phyloP scores from a whole-genome alignment of 345 rosid genomes.

The Eucalyptus microcorys region DNA sequence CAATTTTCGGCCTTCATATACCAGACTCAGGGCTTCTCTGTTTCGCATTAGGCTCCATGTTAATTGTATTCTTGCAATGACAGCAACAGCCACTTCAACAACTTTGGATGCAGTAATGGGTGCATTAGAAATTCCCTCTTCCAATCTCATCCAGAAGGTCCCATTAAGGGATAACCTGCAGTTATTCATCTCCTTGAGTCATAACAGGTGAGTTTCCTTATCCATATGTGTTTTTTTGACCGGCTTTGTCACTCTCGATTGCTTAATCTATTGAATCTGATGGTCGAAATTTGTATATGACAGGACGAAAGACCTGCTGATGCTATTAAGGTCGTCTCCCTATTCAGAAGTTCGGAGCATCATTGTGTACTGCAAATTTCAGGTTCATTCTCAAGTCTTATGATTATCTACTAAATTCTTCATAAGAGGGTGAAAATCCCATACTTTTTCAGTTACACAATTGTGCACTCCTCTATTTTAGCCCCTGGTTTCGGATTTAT shows the following conservation, averaged over 20 bases:
- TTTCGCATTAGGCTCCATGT: conserved; percentile 46
- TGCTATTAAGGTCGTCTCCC: conserved; percentile 56
- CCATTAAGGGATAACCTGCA: conserved; percentile 62
- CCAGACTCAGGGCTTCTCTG: conserved; percentile 88
- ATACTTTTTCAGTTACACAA: not conserved
- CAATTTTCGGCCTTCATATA: conserved; percentile 94
- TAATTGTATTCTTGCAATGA: conserved; percentile 88
- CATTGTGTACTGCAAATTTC: conserved; percentile 94
- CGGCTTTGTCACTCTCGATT: not conserved
- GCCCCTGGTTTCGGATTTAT: not conserved
- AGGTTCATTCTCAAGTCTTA: conserved; percentile 28
- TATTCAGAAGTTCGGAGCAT: conserved; percentile 59
- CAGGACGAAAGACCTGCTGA: conserved; percentile 82
- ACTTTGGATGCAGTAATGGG: conserved; percentile 79
- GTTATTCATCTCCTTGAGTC: conserved; percentile 67
- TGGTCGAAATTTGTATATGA: not conserved
- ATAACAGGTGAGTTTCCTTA: conserved; percentile 46
- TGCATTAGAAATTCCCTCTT: conserved; percentile 69
- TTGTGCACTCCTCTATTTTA: not conserved
- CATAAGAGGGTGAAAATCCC: not conserved
- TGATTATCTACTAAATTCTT: not conserved
- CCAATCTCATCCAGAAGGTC: conserved; percentile 65
- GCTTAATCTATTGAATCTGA: not conserved
- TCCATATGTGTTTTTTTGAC: not conserved
- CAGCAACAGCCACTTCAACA: conserved; percentile 80